Conservation (phyloP, 2,329 filamentous ascomycete species). For the Cladosporium cucumerinum region DNA sequence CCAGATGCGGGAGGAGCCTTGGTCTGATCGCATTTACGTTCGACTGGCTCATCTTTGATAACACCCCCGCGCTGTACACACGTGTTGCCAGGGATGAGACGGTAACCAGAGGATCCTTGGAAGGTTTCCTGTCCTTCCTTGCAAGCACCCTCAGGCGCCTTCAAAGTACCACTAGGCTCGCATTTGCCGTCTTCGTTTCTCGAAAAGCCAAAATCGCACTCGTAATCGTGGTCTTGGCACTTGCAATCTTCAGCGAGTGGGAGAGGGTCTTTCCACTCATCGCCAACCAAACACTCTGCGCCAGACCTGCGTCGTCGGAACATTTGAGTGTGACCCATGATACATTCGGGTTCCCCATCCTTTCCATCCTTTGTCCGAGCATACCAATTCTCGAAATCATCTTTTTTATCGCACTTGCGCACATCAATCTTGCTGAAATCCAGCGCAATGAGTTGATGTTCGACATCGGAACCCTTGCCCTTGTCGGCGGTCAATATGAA, state of each 20-base stretch:
- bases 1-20: conserved; percentile 58
- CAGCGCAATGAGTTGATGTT: conserved; percentile 68
- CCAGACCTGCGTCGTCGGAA: conserved; percentile 82
- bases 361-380: conserved; percentile 67
- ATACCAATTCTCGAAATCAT: conserved; percentile 83
- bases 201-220: conserved; percentile 84
- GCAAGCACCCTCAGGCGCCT: conserved; percentile 70
- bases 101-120: conserved; percentile 83
- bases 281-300: conserved; percentile 82
- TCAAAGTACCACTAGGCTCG: conserved; percentile 58
- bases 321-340: conserved; percentile 94
- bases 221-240: conserved; percentile 81
- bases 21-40: conserved; percentile 70
- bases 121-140: conserved; percentile 69
- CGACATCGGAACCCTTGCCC: conserved; percentile 50
- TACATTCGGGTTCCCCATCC: conserved; percentile 75
- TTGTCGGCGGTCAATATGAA: conserved; percentile 72
- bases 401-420: conserved; percentile 67
- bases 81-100: conserved; percentile 71
- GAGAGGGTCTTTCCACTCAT: conserved; percentile 75
- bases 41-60: conserved; percentile 51
- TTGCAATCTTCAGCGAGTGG: conserved; percentile 71
- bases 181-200: conserved; percentile 68
- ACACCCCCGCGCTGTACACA: conserved; percentile 42
- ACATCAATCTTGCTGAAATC: conserved; percentile 82